Percentiles rank a stretch among this genome's conserved stretches.
These are phyloP conservation scores for Gastrolobium bilobum DNA, from an alignment of 306 rosid genomes.

Conservation along the genomic window DNA sequence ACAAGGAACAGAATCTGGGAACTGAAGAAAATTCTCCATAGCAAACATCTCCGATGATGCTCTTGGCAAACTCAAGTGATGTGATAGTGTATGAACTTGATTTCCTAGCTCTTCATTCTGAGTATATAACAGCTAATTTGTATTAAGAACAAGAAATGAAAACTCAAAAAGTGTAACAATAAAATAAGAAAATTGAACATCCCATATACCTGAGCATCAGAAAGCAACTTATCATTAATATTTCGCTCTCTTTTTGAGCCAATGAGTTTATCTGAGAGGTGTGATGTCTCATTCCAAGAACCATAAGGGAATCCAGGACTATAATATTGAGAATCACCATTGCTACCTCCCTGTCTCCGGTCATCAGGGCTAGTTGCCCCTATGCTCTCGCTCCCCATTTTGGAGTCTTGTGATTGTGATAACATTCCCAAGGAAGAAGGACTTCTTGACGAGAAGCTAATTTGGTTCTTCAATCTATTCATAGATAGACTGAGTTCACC, in stretches of 20 bases:
- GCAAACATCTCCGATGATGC: slow-evolving; percentile 63
- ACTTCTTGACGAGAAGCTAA: slow-evolving; percentile 64
- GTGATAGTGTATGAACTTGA: slow-evolving; percentile 66
- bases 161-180: neutral
- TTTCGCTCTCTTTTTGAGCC: slow-evolving; percentile 61
- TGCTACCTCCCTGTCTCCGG: slow-evolving; percentile 50
- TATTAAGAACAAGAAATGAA: slow-evolving; percentile 27
- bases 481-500: slow-evolving; percentile 62
- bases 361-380: slow-evolving; percentile 53
- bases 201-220: slow-evolving; percentile 61
- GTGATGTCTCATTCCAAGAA: slow-evolving; percentile 67
- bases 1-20: slow-evolving; percentile 88
- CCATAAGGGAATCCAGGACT: slow-evolving; percentile 61
- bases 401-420: slow-evolving; percentile 54
- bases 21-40: slow-evolving; percentile 73
- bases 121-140: slow-evolving; percentile 9
- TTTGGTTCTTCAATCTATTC: slow-evolving; percentile 66
- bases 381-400: slow-evolving; percentile 49
- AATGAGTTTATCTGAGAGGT: slow-evolving; percentile 48
- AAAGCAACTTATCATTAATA: slow-evolving; percentile 52
- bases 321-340: slow-evolving; percentile 50
- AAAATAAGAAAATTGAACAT: slow-evolving; percentile 13
- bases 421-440: slow-evolving; percentile 63
- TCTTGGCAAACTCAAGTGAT: slow-evolving; percentile 84
- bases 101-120: slow-evolving; percentile 72